Evolutionary conservation across 176 grass and related monocot genomes (phyloP), one percentile per base, ranked within the genome.

Genomic region (Eleusine coracana): DNA sequence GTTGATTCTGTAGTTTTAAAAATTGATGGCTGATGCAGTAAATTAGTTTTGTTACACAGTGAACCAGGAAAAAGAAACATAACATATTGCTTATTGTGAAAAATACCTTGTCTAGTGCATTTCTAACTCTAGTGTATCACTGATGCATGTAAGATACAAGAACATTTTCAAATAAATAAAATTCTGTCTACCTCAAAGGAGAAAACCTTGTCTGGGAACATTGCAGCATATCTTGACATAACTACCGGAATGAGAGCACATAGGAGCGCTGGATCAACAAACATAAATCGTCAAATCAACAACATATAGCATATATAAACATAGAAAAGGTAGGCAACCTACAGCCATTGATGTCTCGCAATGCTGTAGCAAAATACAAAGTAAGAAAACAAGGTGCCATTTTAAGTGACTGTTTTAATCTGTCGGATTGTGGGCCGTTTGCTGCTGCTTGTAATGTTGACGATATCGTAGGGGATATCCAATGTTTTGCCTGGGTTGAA

Each of bases 141-240:
- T 66, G 61, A 18, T 2, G 61, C n/a, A 51, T 11, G 75, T 7
- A 84, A 62, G 8, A 51, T 38, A n/a, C 27, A 74, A 76, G 18
- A 34, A 49, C 69, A 64, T 37, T 46, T 20, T 5, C 27, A 10
- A 56, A 51, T 58, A 67, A 49, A 66, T 18, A 15, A 10, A 55
- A 63, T 11, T 75, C 25, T 73, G 49, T 31, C 20, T 89, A 98
- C 96, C 96, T 98, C 87, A 21, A 95, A 95, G 49, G 92, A 95
- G 80, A 95, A 98, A 79, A 86, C 81, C 80, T 98, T 95, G 72
- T 98, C 91, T 75, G 92, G 96, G 81, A 94, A 98, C 83, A 92
- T 93, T 74, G 91, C 90, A 82, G 89, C 89, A 80, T 95, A 95
- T 82, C 92, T 94, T 78, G 92, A 95, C 92, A 98, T 91, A 52